Conservation (phyloP, 805 yeast genomes). For the Nakazawaea anatomiae region DNA sequence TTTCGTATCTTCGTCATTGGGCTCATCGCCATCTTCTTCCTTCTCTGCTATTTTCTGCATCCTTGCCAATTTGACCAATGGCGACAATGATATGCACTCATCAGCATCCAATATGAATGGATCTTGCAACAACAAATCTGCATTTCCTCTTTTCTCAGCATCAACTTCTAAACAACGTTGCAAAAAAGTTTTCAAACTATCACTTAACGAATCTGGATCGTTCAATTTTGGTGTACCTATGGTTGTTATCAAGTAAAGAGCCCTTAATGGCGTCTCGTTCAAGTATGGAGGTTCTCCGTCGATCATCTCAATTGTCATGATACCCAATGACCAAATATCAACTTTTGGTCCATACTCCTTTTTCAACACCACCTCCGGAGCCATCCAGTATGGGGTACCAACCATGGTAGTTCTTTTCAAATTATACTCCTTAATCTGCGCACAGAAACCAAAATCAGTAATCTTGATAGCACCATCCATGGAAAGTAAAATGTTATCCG, state of each 20-base stretch:
- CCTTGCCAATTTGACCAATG: constrained; percentile 68
- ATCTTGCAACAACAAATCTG: constrained; percentile 64
- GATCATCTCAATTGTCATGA: constrained; percentile 84
- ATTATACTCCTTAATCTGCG: constrained; percentile 68
- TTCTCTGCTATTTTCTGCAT: constrained; percentile 46
- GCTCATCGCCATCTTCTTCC: constrained; percentile 18
- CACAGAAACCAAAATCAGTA: constrained; percentile 79
- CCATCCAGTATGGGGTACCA: constrained; percentile 90
- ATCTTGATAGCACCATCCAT: constrained; percentile 84
- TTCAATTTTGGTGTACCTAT: constrained; percentile 77
- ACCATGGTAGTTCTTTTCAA: constrained; percentile 81
- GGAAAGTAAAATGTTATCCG: constrained; percentile 84
- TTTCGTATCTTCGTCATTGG: neutral
- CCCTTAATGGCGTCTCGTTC: constrained; percentile 74
- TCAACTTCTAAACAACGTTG: constrained; percentile 78
- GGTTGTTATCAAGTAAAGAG: constrained; percentile 69
- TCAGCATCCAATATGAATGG: constrained; percentile 61
- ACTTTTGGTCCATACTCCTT: constrained; percentile 79
- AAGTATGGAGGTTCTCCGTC: constrained; percentile 83
- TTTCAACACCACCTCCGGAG: constrained; percentile 78
- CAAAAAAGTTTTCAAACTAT: constrained; percentile 62
- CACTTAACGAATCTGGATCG: constrained; percentile 67
- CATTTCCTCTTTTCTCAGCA: constrained; percentile 73
- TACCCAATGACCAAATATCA: constrained; percentile 79
- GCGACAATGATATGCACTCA: constrained; percentile 56